These are phyloP conservation scores for Pholiota adiposa DNA, from an alignment of 1,284 basidiomycete genomes.

Conservation along the genomic window DNA sequence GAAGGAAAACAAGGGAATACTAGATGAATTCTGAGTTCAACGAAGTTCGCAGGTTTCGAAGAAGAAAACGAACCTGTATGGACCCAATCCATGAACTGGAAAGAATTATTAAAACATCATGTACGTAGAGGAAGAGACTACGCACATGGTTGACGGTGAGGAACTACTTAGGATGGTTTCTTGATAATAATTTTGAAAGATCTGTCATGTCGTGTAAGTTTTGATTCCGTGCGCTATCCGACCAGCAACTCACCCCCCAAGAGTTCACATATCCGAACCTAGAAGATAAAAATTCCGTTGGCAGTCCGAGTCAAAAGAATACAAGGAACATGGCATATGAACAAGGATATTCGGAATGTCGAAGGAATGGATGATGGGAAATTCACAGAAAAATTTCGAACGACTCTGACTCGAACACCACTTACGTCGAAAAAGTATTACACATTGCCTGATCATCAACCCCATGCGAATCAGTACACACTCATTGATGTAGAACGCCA, in stretches of 20 bases:
- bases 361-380: neutral
- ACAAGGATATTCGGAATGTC: neutral
- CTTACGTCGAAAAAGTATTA: constrained; percentile 48
- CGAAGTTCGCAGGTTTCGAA: neutral
- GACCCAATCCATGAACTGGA: constrained; percentile 77
- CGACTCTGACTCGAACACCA: constrained; percentile 4
- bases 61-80: constrained; percentile 46
- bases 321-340: neutral
- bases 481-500: neutral
- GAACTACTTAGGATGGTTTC: constrained; percentile 40
- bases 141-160: constrained; percentile 61
- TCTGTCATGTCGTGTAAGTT: constrained; percentile 31
- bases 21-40: neutral
- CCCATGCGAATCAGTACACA: constrained; percentile 9
- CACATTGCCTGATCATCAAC: constrained; percentile 39
- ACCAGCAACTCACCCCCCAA: constrained; percentile 43
- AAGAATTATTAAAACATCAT: neutral
- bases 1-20: constrained; percentile 40
- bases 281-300: constrained; percentile 17
- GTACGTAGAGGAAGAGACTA: constrained; percentile 8
- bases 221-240: neutral
- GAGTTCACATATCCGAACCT: constrained; percentile 52
- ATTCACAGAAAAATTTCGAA: neutral
- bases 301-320: neutral
- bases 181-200: constrained; percentile 61